These are phyloP conservation scores for Suillus plorans DNA, from an alignment of 768 basidiomycete species.

Conservation along the genomic window DNA sequence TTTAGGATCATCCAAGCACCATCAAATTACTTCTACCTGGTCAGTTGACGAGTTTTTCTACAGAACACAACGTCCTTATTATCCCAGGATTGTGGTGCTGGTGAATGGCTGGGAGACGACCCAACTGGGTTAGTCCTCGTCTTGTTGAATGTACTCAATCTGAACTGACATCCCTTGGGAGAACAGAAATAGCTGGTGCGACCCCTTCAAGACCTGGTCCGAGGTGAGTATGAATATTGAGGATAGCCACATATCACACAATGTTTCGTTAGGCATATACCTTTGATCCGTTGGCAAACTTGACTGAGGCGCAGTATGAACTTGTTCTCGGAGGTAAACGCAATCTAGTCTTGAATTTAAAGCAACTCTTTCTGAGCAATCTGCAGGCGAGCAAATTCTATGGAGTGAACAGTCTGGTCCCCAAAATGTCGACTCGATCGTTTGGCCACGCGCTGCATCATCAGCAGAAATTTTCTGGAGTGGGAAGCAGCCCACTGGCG, in stretches of 20 bases:
- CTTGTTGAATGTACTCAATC: background rate
- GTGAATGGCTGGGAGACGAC: conserved; percentile 63
- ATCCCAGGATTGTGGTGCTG: conserved; percentile 63
- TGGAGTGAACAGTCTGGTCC: conserved; percentile 76
- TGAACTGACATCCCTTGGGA: conserved; percentile 2
- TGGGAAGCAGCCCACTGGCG: conserved; percentile 37
- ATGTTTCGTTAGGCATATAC: conserved; percentile 50
- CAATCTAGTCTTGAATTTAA: background rate
- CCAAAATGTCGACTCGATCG: conserved; percentile 64
- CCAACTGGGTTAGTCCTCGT: conserved; percentile 36
- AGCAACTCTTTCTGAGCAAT: background rate
- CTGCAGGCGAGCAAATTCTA: conserved; percentile 58
- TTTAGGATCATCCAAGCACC: conserved; percentile 66
- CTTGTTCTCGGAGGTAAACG: conserved; percentile 68
- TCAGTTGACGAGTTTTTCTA: background rate
- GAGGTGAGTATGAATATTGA: conserved; percentile 39
- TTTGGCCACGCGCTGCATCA: conserved; percentile 73
- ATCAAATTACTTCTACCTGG: conserved; percentile 76
- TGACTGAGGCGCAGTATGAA: conserved; percentile 44
- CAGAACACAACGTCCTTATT: background rate
- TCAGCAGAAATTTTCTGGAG: conserved; percentile 81
- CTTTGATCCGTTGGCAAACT: conserved; percentile 67
- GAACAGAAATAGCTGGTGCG: conserved; percentile 65
- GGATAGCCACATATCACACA: conserved; percentile 15
- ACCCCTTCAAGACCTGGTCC: conserved; percentile 81